Conservation (phyloP, 257 asterid genomes). For the Gentiana macrophylla region DNA sequence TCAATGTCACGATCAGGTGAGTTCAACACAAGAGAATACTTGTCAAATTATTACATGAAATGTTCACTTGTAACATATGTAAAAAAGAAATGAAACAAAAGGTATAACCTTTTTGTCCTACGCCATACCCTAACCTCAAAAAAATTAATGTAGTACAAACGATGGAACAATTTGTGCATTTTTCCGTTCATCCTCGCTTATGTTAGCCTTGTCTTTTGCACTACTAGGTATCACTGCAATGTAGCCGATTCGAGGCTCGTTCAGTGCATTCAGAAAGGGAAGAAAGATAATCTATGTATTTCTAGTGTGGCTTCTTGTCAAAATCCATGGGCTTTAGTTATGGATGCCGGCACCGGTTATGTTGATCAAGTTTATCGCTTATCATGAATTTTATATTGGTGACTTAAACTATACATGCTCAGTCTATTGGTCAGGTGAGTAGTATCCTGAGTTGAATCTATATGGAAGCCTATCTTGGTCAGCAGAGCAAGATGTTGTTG, state of each 20-base stretch:
- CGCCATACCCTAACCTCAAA: no score
- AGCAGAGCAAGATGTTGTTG: no score
- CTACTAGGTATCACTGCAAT: slow-evolving; percentile 65
- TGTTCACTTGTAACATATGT: neutral
- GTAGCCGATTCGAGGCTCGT: slow-evolving; percentile 58
- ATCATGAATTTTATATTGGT: slow-evolving; percentile 11
- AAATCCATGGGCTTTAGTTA: slow-evolving; percentile 71
- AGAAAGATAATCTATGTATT: slow-evolving; percentile 57
- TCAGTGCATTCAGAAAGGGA: slow-evolving; percentile 72
- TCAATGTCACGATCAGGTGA: neutral
- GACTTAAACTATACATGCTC: no score
- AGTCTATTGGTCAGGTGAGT: no score
- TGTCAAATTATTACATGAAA: no score
- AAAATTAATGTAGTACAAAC: no score
- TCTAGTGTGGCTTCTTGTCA: slow-evolving; percentile 59
- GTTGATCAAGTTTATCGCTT: slow-evolving; percentile 46
- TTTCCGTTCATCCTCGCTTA: no score
- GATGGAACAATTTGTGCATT: no score
- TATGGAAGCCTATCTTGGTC: no score
- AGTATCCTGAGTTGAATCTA: no score
- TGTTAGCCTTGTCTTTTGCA: no score
- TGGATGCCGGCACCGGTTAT: slow-evolving; percentile 92
- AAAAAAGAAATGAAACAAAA: neutral
- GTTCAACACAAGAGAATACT: neutral
- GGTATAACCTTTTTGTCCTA: no score